Base-by-base conservation (phyloP, 257 asterid genomes). In the Solanum ossicruentum region DNA sequence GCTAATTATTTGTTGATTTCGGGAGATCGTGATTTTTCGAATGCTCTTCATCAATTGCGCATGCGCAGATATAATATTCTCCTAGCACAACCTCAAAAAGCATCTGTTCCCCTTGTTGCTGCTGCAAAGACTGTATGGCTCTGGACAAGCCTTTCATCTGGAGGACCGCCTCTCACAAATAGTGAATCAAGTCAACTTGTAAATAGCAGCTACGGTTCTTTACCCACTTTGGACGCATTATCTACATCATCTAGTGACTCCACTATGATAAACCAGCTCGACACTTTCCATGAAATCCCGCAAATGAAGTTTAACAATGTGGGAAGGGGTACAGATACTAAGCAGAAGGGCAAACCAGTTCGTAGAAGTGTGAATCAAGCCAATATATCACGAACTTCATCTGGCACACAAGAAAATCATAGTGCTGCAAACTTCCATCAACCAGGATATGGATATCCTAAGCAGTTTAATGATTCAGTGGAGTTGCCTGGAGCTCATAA, bases 101-200 rank as follows among this genome's bases (percentile, higher is more conserved):
- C 98, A 52, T 94, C 99, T 11, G 95, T 95, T 3, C 91, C 98
- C 8, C 97, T 96, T 78, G 84, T 91, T 88, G 94, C 98, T 86
- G 99, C 99, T 84, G 99, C 98, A 13, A 94, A 92, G 92, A 92
- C 91, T 85, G 99, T 93, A 57, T 96, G 99, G 99, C 94, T 91
- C 84, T 94, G 99, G 99, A 92, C 98, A 60, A 95, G 94, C 84
- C 92, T 92, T 84, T 89, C 84, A 12, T 87, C 93, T 52, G 99
- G 99, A 87, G 99, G 98, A 57, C 92, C 92, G 26, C 94, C 99
- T 26, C 90, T 95, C 61, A 88, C 96, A 79, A 89, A 85, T 79
- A 93, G 61, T 52, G 99, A 95, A 86, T 88, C 93, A 49, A 67
- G 91, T 71, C 95, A 95, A 66, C 86, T 90, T 79, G 88, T 87